A percentile compares a stretch with the other conserved stretches of the same genome.
These are phyloP conservation scores for Ceratobasidium theobromae DNA, from an alignment of 1,284 basidiomycete genomes.

Conservation along the genomic window DNA sequence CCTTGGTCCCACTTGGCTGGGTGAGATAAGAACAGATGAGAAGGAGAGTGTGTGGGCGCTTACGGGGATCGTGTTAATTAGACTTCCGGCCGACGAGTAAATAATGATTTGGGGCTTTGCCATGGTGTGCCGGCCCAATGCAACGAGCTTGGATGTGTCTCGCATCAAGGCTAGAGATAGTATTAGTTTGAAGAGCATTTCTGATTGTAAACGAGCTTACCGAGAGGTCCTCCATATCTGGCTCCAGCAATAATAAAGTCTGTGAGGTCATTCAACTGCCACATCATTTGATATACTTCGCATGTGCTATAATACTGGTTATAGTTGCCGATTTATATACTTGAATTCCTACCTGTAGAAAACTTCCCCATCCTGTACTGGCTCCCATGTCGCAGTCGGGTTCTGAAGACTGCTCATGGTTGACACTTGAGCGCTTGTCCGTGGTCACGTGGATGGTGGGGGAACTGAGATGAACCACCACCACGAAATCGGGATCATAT, in stretches of 20 bases:
- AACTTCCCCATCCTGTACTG: conserved; percentile 74
- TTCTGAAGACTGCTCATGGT: conserved; percentile 45
- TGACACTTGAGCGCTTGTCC: too few species aligned
- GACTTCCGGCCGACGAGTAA: conserved; percentile 53
- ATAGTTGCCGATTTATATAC: not conserved
- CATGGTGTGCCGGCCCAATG: conserved; percentile 64
- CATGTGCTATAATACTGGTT: conserved; percentile 50
- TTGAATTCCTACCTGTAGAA: conserved; percentile 59
- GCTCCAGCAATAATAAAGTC: conserved; percentile 84
- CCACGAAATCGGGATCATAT: too few species aligned
- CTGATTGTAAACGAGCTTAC: conserved; percentile 48
- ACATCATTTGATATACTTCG: conserved; percentile 81
- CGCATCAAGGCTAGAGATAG: conserved; percentile 77
- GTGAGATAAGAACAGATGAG: conserved; percentile 39
- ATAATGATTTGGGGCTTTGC: conserved; percentile 78
- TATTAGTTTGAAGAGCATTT: conserved; percentile 1
- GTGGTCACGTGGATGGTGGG: not conserved
- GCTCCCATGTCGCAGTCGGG: conserved; percentile 75
- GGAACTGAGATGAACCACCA: too few species aligned
- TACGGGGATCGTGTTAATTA: conserved; percentile 46
- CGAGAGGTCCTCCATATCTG: conserved; percentile 85
- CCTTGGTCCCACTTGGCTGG: conserved; percentile 75
- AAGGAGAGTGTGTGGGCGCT: conserved; percentile 47
- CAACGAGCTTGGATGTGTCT: conserved; percentile 78
- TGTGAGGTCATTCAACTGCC: conserved; percentile 74